Evolutionary conservation across 1,139 yeast genomes (phyloP).

Genomic region (Saccharomyces hybrid): DNA sequence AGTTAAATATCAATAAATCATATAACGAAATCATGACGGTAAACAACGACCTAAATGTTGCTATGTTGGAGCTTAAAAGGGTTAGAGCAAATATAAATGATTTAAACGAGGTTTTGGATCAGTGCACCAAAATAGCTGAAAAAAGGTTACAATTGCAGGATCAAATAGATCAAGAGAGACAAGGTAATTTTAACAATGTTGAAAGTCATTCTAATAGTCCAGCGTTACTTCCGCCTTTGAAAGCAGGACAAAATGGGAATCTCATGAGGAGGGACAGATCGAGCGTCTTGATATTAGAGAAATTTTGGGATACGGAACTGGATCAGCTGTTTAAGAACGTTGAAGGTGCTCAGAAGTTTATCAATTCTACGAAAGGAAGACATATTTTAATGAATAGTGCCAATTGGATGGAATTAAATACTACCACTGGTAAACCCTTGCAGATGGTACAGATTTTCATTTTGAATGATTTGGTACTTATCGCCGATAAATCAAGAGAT

Average conservation of each 20-base stretch:
- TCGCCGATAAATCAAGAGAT: conserved; percentile 58
- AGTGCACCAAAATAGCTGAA: conserved; percentile 65
- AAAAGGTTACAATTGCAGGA: conserved; percentile 44
- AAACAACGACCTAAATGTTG: conserved; percentile 54
- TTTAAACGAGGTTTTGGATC: conserved; percentile 54
- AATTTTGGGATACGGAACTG: conserved; percentile 74
- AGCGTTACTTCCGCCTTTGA: conserved; percentile 22
- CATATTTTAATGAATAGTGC: conserved; percentile 76
- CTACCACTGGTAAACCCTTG: conserved; percentile 78
- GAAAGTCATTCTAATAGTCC: not conserved
- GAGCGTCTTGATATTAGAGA: conserved; percentile 65
- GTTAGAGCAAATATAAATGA: conserved; percentile 57
- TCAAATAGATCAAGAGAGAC: conserved; percentile 10
- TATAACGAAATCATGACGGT: conserved; percentile 66
- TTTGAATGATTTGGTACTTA: conserved; percentile 66
- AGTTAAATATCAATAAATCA: conserved; percentile 58
- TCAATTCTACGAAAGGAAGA: conserved; percentile 73
- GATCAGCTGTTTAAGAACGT: conserved; percentile 70
- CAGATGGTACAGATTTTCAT: conserved; percentile 72
- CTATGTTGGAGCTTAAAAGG: conserved; percentile 56
- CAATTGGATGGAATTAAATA: conserved; percentile 81
- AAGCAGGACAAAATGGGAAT: conserved; percentile 5
- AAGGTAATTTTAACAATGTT: not conserved
- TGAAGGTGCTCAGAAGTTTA: conserved; percentile 80
- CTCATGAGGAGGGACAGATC: conserved; percentile 49